phyloP scores from a whole-genome alignment of 108 stramenopile species.

The Pseudonitzschia multistriata region DNA sequence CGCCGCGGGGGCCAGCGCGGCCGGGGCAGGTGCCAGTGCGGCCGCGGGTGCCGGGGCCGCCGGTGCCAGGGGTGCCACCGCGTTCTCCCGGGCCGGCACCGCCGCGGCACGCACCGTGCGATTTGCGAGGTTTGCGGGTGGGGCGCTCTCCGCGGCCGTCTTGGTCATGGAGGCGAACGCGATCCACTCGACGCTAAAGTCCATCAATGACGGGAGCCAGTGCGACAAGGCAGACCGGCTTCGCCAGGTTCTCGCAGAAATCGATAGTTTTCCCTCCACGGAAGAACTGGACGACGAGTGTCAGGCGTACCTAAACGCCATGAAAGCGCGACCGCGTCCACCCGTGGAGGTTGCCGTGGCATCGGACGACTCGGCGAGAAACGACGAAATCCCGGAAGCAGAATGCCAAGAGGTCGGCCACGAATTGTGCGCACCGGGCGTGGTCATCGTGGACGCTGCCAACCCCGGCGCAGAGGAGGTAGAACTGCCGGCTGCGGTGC shows the following conservation, averaged over 20 bases:
- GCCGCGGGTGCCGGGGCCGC: not conserved
- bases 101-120: slow-evolving; percentile 44
- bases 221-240: slow-evolving; percentile 46
- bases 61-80: not conserved
- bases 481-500: not conserved
- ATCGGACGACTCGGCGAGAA: not conserved
- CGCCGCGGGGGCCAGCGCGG: slow-evolving; percentile 11
- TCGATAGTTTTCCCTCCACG: slow-evolving; percentile 37
- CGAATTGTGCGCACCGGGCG: slow-evolving; percentile 15
- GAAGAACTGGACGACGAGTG: slow-evolving; percentile 41
- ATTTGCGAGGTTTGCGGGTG: slow-evolving; percentile 50
- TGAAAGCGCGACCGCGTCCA: slow-evolving; percentile 20
- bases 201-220: slow-evolving; percentile 39
- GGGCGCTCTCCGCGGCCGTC: slow-evolving; percentile 44
- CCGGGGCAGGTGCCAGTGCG: not conserved
- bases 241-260: slow-evolving; percentile 21
- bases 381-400: slow-evolving; percentile 15
- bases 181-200: slow-evolving; percentile 31
- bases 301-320: slow-evolving; percentile 33
- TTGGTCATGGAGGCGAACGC: slow-evolving; percentile 49
- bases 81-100: slow-evolving; percentile 34
- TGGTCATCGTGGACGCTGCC: not conserved
- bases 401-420: slow-evolving; percentile 4
- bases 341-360: slow-evolving; percentile 18
- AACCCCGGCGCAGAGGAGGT: not conserved